Evolutionary conservation across 495 filamentous ascomycete genomes (phyloP).

Genomic region (Darksidea phi): DNA sequence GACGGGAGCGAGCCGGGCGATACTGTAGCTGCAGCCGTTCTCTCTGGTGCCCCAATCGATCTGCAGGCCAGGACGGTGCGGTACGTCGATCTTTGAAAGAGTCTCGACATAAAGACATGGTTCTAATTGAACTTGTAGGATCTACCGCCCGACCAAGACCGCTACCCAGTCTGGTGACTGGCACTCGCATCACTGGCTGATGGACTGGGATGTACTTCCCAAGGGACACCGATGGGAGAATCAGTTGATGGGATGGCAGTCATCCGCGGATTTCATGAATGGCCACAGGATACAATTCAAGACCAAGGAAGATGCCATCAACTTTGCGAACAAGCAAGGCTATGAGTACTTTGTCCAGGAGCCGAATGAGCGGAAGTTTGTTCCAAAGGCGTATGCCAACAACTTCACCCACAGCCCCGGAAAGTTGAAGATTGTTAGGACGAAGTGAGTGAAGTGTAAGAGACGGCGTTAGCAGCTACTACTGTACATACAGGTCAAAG

Average conservation of each 20-base stretch:
- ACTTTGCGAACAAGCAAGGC: slow-evolving; percentile 96
- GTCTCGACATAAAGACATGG: not conserved
- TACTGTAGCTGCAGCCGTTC: slow-evolving; percentile 71
- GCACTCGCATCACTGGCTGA: slow-evolving; percentile 82
- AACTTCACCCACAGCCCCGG: slow-evolving; percentile 84
- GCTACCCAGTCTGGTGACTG: slow-evolving; percentile 90
- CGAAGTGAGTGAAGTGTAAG: slow-evolving; percentile 62
- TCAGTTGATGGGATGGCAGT: slow-evolving; percentile 96
- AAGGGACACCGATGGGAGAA: slow-evolving; percentile 98
- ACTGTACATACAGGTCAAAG: slow-evolving; percentile 9
- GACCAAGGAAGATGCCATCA: slow-evolving; percentile 89
- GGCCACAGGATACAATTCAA: slow-evolving; percentile 88
- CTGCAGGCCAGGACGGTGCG: slow-evolving; percentile 90
- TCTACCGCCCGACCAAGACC: slow-evolving; percentile 84
- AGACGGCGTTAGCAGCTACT: not conserved
- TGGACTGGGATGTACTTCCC: slow-evolving; percentile 94
- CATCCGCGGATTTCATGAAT: slow-evolving; percentile 88
- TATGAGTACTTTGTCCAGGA: slow-evolving; percentile 99
- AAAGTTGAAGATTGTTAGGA: slow-evolving; percentile 88
- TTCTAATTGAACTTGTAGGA: slow-evolving; percentile 52
- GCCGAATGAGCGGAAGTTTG: slow-evolving; percentile 80
- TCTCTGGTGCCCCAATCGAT: slow-evolving; percentile 91
- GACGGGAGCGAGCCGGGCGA: slow-evolving; percentile 83
- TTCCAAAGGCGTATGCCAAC: slow-evolving; percentile 93
- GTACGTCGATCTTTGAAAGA: slow-evolving; percentile 49